A percentile compares a stretch with the other conserved stretches of the same genome.
phyloP scores from a whole-genome alignment of 2,329 filamentous ascomycete species.

The Magnaporthales sp. region DNA sequence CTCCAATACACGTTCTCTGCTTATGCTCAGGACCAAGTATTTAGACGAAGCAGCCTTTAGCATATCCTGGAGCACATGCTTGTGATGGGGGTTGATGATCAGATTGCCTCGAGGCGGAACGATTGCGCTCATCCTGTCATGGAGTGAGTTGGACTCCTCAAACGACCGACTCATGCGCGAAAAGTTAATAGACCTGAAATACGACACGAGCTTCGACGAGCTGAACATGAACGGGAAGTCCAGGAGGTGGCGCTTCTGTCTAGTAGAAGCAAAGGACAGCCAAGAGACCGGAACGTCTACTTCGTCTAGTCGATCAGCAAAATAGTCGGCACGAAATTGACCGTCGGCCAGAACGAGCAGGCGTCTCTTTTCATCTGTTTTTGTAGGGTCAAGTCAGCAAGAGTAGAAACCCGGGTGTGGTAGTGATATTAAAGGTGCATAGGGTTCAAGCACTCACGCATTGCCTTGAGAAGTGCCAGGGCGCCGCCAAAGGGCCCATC shows the following conservation, averaged over 20 bases:
- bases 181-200: conserved; percentile 85
- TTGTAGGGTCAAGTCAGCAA: neutral
- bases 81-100: conserved; percentile 48
- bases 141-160: conserved; percentile 56
- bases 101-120: conserved; percentile 42
- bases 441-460: conserved; percentile 47
- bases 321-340: conserved; percentile 66
- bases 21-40: conserved; percentile 62
- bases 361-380: conserved; percentile 50
- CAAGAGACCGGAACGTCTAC: conserved; percentile 68
- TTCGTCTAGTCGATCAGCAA: conserved; percentile 67
- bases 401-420: too few relatives aligned
- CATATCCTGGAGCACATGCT: conserved; percentile 51
- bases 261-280: conserved; percentile 52
- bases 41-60: conserved; percentile 59
- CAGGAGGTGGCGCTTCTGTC: conserved; percentile 63
- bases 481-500: conserved; percentile 70
- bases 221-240: conserved; percentile 76
- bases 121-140: conserved; percentile 46
- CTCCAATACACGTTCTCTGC: conserved; percentile 56
- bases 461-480: conserved; percentile 60
- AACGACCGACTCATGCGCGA: conserved; percentile 74
- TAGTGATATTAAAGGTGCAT: neutral
- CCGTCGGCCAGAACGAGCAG: conserved; percentile 56
- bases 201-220: conserved; percentile 62